These are phyloP conservation scores for Clavispora fructus DNA, from an alignment of 805 yeast species.

Conservation along the genomic window DNA sequence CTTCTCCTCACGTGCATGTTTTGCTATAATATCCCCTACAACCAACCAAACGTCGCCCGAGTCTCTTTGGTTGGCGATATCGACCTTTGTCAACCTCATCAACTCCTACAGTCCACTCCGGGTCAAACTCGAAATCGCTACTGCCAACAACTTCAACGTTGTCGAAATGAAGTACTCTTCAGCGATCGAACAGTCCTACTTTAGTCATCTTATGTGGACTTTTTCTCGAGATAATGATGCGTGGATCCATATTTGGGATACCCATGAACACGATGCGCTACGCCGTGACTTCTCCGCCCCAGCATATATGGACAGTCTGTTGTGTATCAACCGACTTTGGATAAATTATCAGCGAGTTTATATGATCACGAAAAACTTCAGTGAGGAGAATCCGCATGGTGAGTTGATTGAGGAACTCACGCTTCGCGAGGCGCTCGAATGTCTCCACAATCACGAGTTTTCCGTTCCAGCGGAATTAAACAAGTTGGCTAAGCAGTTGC, in stretches of 20 bases:
- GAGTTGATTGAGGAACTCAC: conserved; percentile 7
- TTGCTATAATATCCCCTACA: conserved; percentile 5
- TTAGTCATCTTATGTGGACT: conserved; percentile 7
- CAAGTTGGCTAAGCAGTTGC: not conserved
- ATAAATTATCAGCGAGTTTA: conserved; percentile 1
- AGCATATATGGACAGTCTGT: conserved; percentile 7
- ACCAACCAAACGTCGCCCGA: not conserved
- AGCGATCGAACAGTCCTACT: conserved; percentile 6
- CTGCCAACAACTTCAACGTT: not conserved
- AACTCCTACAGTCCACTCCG: conserved; percentile 10
- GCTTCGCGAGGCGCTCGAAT: conserved; percentile 4
- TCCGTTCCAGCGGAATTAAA: not conserved
- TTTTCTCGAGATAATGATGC: conserved; percentile 1
- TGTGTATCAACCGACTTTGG: conserved; percentile 10
- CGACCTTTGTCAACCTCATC: not conserved
- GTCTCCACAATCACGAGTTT: not conserved
- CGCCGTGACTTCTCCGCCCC: conserved; percentile 12
- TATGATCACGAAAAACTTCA: conserved; percentile 3
- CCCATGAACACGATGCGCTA: conserved; percentile 10
- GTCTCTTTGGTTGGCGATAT: not conserved
- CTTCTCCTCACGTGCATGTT: conserved; percentile 3
- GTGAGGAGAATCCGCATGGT: conserved; percentile 9
- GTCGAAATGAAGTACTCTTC: conserved; percentile 7
- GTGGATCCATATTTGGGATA: conserved; percentile 12
- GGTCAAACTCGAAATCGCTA: not conserved